A percentile compares a stretch with the other conserved stretches of the same genome.
phyloP scores from a whole-genome alignment of 306 rosid genomes.

The Cucumis hystrix region DNA sequence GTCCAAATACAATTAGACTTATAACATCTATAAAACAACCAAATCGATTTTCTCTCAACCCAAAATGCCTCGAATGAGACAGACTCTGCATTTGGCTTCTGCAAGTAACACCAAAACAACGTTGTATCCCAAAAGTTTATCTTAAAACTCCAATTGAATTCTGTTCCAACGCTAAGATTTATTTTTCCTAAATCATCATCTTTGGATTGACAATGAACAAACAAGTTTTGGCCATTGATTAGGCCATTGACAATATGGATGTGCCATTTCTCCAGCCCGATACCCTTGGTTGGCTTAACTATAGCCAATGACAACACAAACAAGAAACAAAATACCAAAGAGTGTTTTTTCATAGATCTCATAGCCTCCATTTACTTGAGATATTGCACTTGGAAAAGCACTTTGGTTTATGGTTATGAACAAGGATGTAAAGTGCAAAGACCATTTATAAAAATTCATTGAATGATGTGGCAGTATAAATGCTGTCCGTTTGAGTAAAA shows the following conservation, averaged over 20 bases:
- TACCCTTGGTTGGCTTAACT: background rate
- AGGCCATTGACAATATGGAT: background rate
- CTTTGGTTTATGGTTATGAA: background rate
- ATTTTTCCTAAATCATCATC: constrained; percentile 7
- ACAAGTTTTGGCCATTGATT: background rate
- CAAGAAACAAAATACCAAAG: background rate
- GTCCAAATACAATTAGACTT: background rate
- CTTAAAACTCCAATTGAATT: background rate
- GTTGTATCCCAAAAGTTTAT: background rate
- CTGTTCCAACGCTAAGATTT: background rate
- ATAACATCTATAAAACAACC: background rate
- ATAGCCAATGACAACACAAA: background rate
- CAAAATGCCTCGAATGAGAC: background rate
- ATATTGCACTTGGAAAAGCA: background rate
- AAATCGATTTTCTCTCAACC: background rate
- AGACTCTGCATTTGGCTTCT: background rate
- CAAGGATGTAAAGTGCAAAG: background rate
- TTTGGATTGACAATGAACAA: constrained; percentile 5
- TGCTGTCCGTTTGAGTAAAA: too few species aligned
- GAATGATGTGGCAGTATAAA: too few species aligned
- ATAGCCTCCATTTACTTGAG: background rate
- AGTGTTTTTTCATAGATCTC: background rate
- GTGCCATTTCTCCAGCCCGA: background rate
- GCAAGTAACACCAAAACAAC: constrained; percentile 2
- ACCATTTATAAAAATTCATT: too few species aligned